phyloP scores from a whole-genome alignment of 495 filamentous ascomycete species.

The Darksidea phi region DNA sequence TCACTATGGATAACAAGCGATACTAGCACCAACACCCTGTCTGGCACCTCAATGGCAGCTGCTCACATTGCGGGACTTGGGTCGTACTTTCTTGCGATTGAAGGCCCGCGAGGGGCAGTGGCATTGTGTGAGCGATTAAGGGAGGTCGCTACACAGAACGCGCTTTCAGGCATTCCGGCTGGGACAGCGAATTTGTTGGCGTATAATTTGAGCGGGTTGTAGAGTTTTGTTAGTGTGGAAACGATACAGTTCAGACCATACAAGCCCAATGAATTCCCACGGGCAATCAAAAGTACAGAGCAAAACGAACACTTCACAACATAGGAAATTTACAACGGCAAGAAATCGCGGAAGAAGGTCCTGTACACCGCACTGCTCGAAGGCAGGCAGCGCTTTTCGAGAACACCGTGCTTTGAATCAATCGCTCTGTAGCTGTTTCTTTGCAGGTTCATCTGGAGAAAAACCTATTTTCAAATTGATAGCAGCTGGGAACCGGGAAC shows the following conservation, averaged over 20 bases:
- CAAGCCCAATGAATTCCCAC: too few species aligned
- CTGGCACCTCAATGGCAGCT: conserved; percentile 61
- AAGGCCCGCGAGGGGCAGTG: conserved; percentile 9
- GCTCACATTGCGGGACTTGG: conserved; percentile 60
- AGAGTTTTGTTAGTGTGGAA: not conserved
- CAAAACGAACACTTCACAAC: too few species aligned
- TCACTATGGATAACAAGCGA: conserved; percentile 10
- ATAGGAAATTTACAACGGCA: too few species aligned
- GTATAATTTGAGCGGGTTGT: conserved; percentile 22
- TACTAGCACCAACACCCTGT: conserved; percentile 46
- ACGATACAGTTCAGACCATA: not conserved
- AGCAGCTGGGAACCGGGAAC: too few species aligned
- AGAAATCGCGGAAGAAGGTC: too few species aligned
- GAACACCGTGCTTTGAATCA: too few species aligned
- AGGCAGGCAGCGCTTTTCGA: too few species aligned
- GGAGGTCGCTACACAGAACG: conserved; percentile 22
- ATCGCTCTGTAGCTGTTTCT: too few species aligned
- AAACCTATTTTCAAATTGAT: too few species aligned
- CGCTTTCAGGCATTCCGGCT: conserved; percentile 16
- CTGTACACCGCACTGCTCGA: too few species aligned
- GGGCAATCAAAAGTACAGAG: too few species aligned
- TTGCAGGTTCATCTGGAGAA: too few species aligned
- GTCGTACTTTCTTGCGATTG: conserved; percentile 26
- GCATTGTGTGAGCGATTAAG: conserved; percentile 15
- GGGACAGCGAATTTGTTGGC: conserved; percentile 24